Evolutionary conservation across 257 asterid species (phyloP).

Genomic region (Petunia axillaris): DNA sequence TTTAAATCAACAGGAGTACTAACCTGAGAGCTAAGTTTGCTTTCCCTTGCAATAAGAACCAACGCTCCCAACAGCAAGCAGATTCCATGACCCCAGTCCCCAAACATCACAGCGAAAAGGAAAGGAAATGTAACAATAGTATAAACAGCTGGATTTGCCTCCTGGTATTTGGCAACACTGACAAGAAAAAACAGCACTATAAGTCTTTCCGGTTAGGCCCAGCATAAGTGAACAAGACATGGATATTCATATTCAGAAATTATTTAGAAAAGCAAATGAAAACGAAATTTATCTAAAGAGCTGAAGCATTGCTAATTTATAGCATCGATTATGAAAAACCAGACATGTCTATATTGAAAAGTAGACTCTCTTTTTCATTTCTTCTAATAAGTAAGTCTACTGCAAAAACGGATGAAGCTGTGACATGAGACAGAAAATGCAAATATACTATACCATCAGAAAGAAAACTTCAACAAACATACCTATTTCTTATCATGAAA

Average conservation of each 20-base stretch:
- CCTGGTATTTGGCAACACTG: conserved; percentile 36
- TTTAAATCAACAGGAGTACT: conserved; percentile 24
- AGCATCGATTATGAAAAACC: neutral
- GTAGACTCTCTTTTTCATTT: neutral
- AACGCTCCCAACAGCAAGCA: conserved; percentile 34
- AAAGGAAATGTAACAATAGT: conserved; percentile 34
- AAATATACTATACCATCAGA: neutral
- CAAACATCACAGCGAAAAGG: conserved; percentile 37
- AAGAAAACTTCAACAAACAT: neutral
- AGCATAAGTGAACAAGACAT: conserved; percentile 7
- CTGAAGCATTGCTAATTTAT: neutral
- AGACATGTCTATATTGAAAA: neutral
- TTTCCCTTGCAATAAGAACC: conserved; percentile 28
- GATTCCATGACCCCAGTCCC: conserved; percentile 38
- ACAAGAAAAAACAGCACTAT: conserved; percentile 5
- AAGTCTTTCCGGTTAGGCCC: neutral
- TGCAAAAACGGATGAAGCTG: neutral
- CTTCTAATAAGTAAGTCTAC: neutral
- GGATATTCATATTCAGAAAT: conserved; percentile 12
- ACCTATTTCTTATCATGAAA: neutral
- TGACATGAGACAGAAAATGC: neutral
- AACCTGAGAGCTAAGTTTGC: conserved; percentile 78
- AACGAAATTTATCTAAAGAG: neutral
- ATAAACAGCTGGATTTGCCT: conserved; percentile 35
- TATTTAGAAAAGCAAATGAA: conserved; percentile 6